Conservation (phyloP, 1,284 basidiomycete species). For the Austroboletus niveus region DNA sequence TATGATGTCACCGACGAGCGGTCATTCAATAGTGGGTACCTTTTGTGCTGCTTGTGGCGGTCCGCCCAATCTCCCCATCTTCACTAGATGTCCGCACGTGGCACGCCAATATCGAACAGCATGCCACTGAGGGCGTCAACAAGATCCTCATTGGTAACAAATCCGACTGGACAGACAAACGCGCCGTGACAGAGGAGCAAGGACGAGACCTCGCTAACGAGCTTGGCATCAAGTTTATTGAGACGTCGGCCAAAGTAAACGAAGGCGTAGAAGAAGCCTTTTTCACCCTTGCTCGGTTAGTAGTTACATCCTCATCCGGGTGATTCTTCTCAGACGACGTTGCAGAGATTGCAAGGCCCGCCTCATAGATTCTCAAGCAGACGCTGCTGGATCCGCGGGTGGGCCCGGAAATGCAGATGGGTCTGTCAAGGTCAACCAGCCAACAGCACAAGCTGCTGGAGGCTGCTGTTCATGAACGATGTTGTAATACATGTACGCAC, state of each 20-base stretch:
- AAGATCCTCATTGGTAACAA: constrained; percentile 99
- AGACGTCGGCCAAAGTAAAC: constrained; percentile 97
- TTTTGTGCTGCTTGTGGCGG: constrained; percentile 3
- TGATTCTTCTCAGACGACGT: neutral
- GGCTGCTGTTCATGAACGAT: constrained; percentile 58
- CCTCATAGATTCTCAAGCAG: constrained; percentile 91
- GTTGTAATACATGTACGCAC: constrained; percentile 7
- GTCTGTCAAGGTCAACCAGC: constrained; percentile 67
- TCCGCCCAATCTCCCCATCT: neutral
- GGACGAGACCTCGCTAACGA: constrained; percentile 82
- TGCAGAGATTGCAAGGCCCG: constrained; percentile 93
- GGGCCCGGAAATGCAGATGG: constrained; percentile 45
- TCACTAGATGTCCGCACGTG: constrained; percentile 93
- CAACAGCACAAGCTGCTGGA: constrained; percentile 39
- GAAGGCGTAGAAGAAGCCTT: constrained; percentile 99
- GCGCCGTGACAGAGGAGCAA: constrained; percentile 85
- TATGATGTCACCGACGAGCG: constrained; percentile 99
- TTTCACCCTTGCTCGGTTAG: constrained; percentile 92
- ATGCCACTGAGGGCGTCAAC: constrained; percentile 98
- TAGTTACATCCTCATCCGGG: constrained; percentile 28
- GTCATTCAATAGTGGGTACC: constrained; percentile 89
- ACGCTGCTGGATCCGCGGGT: constrained; percentile 49
- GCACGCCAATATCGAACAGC: constrained; percentile 98
- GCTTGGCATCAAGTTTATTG: constrained; percentile 94
- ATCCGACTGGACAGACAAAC: constrained; percentile 98